phyloP scores from a whole-genome alignment of 1,139 yeast species.

The Kodamaea plutei region DNA sequence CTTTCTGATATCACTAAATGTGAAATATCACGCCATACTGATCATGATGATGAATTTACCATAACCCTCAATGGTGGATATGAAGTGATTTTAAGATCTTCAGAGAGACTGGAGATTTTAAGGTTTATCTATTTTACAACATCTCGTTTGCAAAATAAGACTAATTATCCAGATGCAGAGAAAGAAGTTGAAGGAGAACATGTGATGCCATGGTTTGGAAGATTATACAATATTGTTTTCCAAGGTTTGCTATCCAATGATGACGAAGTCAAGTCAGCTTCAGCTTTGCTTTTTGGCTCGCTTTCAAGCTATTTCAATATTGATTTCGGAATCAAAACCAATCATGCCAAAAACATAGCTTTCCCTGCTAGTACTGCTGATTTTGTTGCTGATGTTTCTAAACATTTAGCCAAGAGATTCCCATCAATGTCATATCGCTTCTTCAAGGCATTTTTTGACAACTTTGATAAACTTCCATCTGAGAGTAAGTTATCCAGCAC shows the following conservation, averaged over 20 bases:
- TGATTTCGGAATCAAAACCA: slow-evolving; percentile 56
- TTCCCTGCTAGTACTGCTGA: slow-evolving; percentile 70
- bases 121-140: slow-evolving; percentile 66
- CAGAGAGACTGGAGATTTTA: slow-evolving; percentile 64
- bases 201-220: slow-evolving; percentile 47
- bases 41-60: slow-evolving; percentile 44
- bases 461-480: slow-evolving; percentile 42
- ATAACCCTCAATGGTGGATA: slow-evolving; percentile 45
- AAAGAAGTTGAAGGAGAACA: slow-evolving; percentile 22
- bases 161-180: slow-evolving; percentile 17
- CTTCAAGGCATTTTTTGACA: slow-evolving; percentile 56
- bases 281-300: slow-evolving; percentile 63
- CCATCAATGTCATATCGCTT: slow-evolving; percentile 65
- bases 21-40: slow-evolving; percentile 36
- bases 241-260: slow-evolving; percentile 62
- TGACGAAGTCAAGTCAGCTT: slow-evolving; percentile 57
- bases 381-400: slow-evolving; percentile 58
- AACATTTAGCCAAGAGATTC: slow-evolving; percentile 49
- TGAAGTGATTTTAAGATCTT: slow-evolving; percentile 51
- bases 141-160: slow-evolving; percentile 42
- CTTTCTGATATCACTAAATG: slow-evolving; percentile 52
- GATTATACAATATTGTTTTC: slow-evolving; percentile 60
- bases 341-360: slow-evolving; percentile 58
- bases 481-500: slow-evolving; percentile 39
- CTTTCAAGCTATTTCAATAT: slow-evolving; percentile 57